Conservation (phyloP, 768 basidiomycete species). For the Auricularia sp. region DNA sequence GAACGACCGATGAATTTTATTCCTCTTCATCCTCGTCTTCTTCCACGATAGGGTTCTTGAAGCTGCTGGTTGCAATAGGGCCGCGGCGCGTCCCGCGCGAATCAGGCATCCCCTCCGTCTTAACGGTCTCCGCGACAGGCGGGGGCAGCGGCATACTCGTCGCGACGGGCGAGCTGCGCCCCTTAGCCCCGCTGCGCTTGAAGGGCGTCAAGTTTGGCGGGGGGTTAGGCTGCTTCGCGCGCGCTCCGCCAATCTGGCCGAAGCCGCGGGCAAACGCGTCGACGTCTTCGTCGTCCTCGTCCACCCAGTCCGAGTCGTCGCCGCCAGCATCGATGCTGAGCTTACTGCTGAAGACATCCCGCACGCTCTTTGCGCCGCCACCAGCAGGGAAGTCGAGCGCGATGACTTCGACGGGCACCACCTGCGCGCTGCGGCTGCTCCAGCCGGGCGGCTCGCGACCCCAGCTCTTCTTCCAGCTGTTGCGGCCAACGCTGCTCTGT, state of each 20-base stretch:
- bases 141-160: conserved; percentile 48
- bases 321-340: conserved; percentile 38
- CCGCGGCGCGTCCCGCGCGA: background rate
- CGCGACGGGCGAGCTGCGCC: conserved; percentile 48
- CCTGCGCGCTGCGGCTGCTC: conserved; percentile 48
- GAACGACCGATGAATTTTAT: conserved; percentile 5
- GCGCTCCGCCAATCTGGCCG: conserved; percentile 43
- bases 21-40: conserved; percentile 66
- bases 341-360: conserved; percentile 64
- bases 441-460: conserved; percentile 80
- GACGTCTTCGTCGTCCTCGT: conserved; percentile 68
- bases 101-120: conserved; percentile 41
- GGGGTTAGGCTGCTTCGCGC: conserved; percentile 12
- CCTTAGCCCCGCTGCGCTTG: conserved; percentile 4
- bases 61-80: background rate
- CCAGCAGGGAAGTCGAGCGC: conserved; percentile 43
- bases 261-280: conserved; percentile 63
- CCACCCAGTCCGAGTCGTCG: conserved; percentile 75
- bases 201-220: conserved; percentile 7
- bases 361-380: conserved; percentile 31
- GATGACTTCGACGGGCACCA: conserved; percentile 67
- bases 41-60: conserved; percentile 46
- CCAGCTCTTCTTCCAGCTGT: conserved; percentile 84
- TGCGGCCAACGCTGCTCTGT: background rate
- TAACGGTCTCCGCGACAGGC: conserved; percentile 57